Conservation (phyloP, 2,329 filamentous ascomycete species). For the Cladorrhinum sp. region DNA sequence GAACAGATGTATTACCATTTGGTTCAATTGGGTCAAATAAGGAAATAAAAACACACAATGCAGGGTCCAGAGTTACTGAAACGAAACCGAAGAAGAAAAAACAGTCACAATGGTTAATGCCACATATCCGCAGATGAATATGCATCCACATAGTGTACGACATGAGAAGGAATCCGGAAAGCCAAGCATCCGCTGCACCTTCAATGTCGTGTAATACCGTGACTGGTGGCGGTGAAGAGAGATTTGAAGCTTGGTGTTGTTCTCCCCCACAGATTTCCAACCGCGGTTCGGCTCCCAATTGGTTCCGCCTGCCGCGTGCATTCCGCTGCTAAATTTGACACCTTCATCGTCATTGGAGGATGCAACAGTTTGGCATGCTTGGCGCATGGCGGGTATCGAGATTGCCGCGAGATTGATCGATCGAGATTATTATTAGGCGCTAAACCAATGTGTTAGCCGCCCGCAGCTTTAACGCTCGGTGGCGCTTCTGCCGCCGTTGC, state of each 20-base stretch:
- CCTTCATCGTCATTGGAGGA: no score
- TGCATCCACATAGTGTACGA: background rate
- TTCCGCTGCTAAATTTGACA: background rate
- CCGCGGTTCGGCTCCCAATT: background rate
- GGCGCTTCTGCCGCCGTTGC: background rate
- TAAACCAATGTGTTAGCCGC: background rate
- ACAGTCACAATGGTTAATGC: background rate
- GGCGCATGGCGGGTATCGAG: background rate
- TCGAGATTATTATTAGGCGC: background rate
- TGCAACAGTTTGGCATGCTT: background rate
- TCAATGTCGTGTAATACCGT: background rate
- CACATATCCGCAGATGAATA: background rate
- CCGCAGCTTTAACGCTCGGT: background rate
- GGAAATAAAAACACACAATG: background rate
- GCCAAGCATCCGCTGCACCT: background rate
- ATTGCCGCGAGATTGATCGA: background rate
- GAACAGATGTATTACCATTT: background rate
- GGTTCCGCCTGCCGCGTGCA: background rate
- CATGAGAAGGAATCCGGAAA: background rate
- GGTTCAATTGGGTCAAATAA: background rate
- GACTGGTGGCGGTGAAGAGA: background rate
- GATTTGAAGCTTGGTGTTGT: background rate
- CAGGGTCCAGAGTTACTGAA: background rate
- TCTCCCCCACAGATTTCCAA: background rate
- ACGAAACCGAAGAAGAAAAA: background rate